phyloP scores from a whole-genome alignment of 2,329 filamentous ascomycete genomes.

The Colletotrichum brevisporum region DNA sequence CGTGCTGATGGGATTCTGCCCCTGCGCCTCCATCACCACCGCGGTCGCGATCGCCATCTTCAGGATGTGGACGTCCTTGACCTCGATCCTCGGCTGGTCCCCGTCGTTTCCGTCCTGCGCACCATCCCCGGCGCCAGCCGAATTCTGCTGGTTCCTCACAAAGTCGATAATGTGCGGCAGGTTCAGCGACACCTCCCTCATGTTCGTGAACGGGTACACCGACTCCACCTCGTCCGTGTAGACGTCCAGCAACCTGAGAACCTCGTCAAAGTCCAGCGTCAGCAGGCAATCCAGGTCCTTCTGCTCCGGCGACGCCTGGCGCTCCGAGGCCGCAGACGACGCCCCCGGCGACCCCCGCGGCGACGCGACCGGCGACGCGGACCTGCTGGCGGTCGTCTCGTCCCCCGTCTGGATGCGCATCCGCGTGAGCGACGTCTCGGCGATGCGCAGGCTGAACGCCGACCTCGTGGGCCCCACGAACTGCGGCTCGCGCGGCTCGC shows the following conservation, averaged over 20 bases:
- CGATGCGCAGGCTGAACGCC: constrained; percentile 52
- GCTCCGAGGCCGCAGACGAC: constrained; percentile 44
- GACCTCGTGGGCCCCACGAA: constrained; percentile 55
- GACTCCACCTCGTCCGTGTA: constrained; percentile 58
- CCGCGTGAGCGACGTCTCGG: constrained; percentile 51
- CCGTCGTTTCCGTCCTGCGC: not conserved
- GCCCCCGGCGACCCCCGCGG: constrained; percentile 29
- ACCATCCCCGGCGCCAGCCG: not conserved
- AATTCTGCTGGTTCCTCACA: constrained; percentile 37
- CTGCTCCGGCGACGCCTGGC: constrained; percentile 34
- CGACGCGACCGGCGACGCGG: constrained; percentile 22
- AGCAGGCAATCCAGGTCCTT: constrained; percentile 24
- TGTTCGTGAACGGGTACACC: constrained; percentile 53
- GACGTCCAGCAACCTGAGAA: constrained; percentile 50
- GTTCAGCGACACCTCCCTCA: constrained; percentile 44
- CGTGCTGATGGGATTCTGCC: constrained; percentile 47
- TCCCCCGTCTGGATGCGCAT: constrained; percentile 52
- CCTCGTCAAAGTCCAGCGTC: constrained; percentile 42
- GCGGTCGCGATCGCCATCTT: constrained; percentile 52
- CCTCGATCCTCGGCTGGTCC: constrained; percentile 15
- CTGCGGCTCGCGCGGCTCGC: constrained; percentile 50
- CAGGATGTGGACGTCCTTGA: constrained; percentile 51
- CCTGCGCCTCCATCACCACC: constrained; percentile 50
- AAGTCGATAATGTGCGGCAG: constrained; percentile 47
- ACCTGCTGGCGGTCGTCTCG: constrained; percentile 44